Base-by-base conservation (phyloP, 805 yeast species). In the Yarrowia bubula region DNA sequence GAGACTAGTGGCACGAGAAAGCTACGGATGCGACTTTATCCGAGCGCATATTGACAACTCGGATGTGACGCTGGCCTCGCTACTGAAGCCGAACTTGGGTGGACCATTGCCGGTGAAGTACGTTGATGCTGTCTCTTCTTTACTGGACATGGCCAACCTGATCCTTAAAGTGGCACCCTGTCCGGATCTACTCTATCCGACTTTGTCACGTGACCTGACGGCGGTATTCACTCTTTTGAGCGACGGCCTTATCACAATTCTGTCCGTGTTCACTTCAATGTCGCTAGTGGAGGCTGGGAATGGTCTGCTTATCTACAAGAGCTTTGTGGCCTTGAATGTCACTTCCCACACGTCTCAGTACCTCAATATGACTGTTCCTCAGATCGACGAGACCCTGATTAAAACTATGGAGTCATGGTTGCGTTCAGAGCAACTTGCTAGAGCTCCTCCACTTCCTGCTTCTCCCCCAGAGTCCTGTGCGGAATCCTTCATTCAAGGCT, bases 351-450 rank as follows among this genome's bases (percentile, higher is more conserved):
- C 43, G 14, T 51, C 58, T 6, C 58, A 37, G 43, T 51, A 22
- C 8, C 58, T 51, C 43, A 37, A 51, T n/a, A 37, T 37, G 58
- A 37, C 18, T 3, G 58, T 51, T 38, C 58, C 58, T 4, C 43
- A 37, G 35, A 51, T 51, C 15, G 58, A 51, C 43, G 58, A 51
- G 17, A 37, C 58, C 7, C 43, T 51, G 6, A 22, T 35, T 2
- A 38, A 37, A 18, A 51, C 42, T 0, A 18, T 51, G 33, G 58
- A 51, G 43, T 15, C 33, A 18, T 51, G 58, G 58, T 18, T 51
- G 2, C 43, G 43, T 4, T 37, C 58, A 8, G 43, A 51, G 7
- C 58, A 51, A 4, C 8, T 4, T 2, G 3, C 13, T 2, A 51
- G 44, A 22, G 10, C 53, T 8, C n/a, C 28, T 6, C n/a, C 38